These are phyloP conservation scores for Penicillium concentricum DNA, from an alignment of 2,329 filamentous ascomycete species.

Conservation along the genomic window DNA sequence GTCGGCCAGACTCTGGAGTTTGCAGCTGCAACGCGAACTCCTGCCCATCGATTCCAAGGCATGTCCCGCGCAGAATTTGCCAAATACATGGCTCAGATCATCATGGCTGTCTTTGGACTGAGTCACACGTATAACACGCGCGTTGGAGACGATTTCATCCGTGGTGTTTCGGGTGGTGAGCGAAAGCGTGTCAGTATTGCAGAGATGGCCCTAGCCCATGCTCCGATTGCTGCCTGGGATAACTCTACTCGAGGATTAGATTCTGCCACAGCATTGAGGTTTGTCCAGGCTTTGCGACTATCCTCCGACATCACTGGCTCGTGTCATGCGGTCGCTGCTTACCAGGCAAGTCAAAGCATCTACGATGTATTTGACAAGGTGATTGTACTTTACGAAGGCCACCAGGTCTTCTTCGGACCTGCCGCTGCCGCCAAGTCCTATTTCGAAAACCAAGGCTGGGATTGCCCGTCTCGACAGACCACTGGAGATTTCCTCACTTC, in stretches of 20 bases:
- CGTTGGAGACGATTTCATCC: constrained; percentile 53
- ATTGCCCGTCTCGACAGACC: constrained; percentile 64
- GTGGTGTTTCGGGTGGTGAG: constrained; percentile 60
- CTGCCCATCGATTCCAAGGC: constrained; percentile 28
- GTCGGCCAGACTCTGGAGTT: constrained; percentile 77
- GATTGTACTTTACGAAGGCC: constrained; percentile 68
- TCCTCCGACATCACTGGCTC: constrained; percentile 47
- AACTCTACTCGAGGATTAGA: constrained; percentile 50
- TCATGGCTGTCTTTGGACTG: constrained; percentile 42
- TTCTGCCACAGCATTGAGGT: constrained; percentile 53
- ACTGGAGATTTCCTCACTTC: constrained; percentile 68
- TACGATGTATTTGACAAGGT: constrained; percentile 64
- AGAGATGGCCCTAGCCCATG: constrained; percentile 49
- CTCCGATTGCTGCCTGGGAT: constrained; percentile 45
- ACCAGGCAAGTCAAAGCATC: constrained; percentile 48
- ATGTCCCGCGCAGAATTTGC: constrained; percentile 38
- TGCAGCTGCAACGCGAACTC: constrained; percentile 64
- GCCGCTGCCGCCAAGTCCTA: constrained; percentile 58
- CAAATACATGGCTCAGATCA: constrained; percentile 43
- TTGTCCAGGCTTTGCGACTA: constrained; percentile 49
- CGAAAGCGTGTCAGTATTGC: constrained; percentile 61
- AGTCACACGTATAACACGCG: constrained; percentile 52
- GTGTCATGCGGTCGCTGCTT: constrained; percentile 53
- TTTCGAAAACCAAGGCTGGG: constrained; percentile 68
- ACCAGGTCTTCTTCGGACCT: constrained; percentile 71